Evolutionary conservation across 1,139 yeast genomes (phyloP), one percentile per base, ranked within the genome.

Genomic region (Meyerozyma elateridarum): DNA sequence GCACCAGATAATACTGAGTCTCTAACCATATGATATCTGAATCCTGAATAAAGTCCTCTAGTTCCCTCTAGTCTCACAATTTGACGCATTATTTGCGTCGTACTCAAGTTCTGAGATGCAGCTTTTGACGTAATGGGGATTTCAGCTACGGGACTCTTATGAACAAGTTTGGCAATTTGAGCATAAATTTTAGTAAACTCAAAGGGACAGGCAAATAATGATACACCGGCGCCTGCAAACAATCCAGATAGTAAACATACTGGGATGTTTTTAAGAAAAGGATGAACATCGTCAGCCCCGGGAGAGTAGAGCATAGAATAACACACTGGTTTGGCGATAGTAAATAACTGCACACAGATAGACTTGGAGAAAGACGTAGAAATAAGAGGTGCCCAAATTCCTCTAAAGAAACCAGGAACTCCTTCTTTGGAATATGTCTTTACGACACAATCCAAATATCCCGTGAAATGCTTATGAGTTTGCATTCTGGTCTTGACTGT

Each of bases 401-500:
- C 96, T 40, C 95, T 59, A 52, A 77, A 87, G 40, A 87, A 75
- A 5, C 95, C 95, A 11, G 59, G 43, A 3, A 79, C 27, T 0
- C 95, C 95, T 48, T 84, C 95, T 6, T 63, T 58, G 8, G 51
- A 46, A 27, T 76, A 63, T 0, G 95, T 82, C 32, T 69, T 62
- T 20, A 51, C 51, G 11, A 81, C 60, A 50, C 95, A 85, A 36
- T 76, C 78, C 40, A 67, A 55, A 29, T 80, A 71, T 29, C 76
- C 68, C 8, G 61, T 60, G 55, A 76, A 85, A 29, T 71, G 68
- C 32, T 55, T 54, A 53, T 84, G 83, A 0, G 95, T 82, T 52
- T 87, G 95, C 76, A 84, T 79, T 41, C 95, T 60, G 0, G 94
- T 85, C 53, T 87, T 87, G 36, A 87, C 68, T 8, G 94, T 81